A percentile compares a stretch with the other conserved stretches of the same genome.
Evolutionary conservation across 2,329 filamentous ascomycete species (phyloP).

Genomic region (Fusarium nodosum): DNA sequence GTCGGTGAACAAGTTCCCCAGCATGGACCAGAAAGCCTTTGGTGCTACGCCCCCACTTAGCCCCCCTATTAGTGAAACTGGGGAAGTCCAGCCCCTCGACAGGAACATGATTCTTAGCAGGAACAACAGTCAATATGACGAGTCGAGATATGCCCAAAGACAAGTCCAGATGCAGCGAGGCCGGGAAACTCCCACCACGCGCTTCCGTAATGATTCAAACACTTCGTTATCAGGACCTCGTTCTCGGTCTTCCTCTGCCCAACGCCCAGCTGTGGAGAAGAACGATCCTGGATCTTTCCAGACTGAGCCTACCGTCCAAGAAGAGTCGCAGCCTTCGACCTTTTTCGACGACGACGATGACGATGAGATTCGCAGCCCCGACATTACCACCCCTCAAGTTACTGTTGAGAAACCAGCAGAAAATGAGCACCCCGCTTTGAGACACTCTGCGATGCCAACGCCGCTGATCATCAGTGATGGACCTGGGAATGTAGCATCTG

Average conservation of each 20-base stretch:
- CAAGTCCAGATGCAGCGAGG: constrained; percentile 85
- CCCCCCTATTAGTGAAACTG: constrained; percentile 76
- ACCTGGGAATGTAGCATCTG: constrained; percentile 1
- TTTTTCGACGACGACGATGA: constrained; percentile 63
- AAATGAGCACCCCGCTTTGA: constrained; percentile 67
- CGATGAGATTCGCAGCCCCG: constrained; percentile 40
- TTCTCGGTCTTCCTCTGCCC: constrained; percentile 64
- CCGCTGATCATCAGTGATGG: constrained; percentile 56
- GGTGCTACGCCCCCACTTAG: constrained; percentile 58
- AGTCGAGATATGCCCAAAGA: constrained; percentile 85
- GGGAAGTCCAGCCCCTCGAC: constrained; percentile 77
- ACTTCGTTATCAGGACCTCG: constrained; percentile 56
- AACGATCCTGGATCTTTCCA: constrained; percentile 49
- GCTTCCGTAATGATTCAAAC: constrained; percentile 62
- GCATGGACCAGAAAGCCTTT: constrained; percentile 53
- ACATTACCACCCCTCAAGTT: constrained; percentile 53
- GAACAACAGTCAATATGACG: constrained; percentile 82
- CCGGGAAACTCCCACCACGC: constrained; percentile 70
- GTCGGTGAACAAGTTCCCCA: constrained; percentile 54
- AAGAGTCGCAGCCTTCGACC: constrained; percentile 54
- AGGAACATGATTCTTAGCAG: constrained; percentile 80
- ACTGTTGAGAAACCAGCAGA: constrained; percentile 65
- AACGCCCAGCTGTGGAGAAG: constrained; percentile 55
- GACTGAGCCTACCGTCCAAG: constrained; percentile 52
- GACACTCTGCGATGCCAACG: constrained; percentile 60